Conservation (phyloP, 2,329 filamentous ascomycete genomes). For the Pseudogymnoascus sp. region DNA sequence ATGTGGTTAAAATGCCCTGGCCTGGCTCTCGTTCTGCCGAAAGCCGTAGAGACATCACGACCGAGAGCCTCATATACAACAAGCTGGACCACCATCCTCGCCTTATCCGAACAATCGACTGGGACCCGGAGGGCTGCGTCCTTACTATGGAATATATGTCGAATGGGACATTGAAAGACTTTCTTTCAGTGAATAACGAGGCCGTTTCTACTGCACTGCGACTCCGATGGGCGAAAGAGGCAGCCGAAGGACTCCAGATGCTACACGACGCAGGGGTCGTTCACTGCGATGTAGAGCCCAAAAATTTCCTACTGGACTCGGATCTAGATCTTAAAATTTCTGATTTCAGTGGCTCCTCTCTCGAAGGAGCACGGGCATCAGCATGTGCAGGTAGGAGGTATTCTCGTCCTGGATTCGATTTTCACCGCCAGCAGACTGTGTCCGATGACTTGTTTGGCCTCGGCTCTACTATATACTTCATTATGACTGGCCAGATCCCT, state of each 20-base stretch:
- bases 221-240: constrained; percentile 28
- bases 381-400: constrained; percentile 22
- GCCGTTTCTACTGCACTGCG: constrained; percentile 17
- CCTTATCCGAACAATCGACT: constrained; percentile 20
- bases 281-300: constrained; percentile 35
- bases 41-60: constrained; percentile 17
- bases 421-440: constrained; percentile 22
- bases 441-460: constrained; percentile 30
- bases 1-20: constrained; percentile 18
- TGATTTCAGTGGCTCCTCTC: constrained; percentile 31
- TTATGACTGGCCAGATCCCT: constrained; percentile 28
- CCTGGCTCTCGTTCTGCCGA: constrained; percentile 10
- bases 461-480: constrained; percentile 31
- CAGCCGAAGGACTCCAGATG: constrained; percentile 29
- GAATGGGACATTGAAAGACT: constrained; percentile 23
- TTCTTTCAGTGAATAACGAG: constrained; percentile 15
- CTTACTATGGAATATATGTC: constrained; percentile 25
- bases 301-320: constrained; percentile 33
- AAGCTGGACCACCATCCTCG: constrained; percentile 19
- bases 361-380: constrained; percentile 21
- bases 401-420: constrained; percentile 21
- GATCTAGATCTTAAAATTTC: constrained; percentile 31
- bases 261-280: constrained; percentile 33
- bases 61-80: constrained; percentile 24
- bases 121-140: constrained; percentile 20